A percentile compares a stretch with the other conserved stretches of the same genome.
Conservation (phyloP, 441 rosid genomes). For the Manihot esculenta region DNA sequence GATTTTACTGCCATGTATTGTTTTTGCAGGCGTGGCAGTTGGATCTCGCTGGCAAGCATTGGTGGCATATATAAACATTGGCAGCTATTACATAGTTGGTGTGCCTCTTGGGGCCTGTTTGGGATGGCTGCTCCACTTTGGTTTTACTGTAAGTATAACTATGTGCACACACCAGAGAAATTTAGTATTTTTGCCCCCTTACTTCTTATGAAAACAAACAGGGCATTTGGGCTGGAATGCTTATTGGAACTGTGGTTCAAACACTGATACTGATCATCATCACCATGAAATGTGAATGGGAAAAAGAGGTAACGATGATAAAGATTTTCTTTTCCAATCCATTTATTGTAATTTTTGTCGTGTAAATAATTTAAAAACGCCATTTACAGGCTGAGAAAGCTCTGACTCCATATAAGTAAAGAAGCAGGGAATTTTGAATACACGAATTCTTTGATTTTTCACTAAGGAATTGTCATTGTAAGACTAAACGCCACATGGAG, state of each 20-base stretch:
- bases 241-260: slow-evolving; percentile 48
- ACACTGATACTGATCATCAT: slow-evolving; percentile 38
- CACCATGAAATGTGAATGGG: slow-evolving; percentile 44
- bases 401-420: slow-evolving; percentile 16
- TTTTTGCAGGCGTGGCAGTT: slow-evolving; percentile 44
- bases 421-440: slow-evolving; percentile 12
- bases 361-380: neutral
- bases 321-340: neutral
- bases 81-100: slow-evolving; percentile 49
- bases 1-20: neutral
- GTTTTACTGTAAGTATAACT: slow-evolving; percentile 31
- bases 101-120: slow-evolving; percentile 41
- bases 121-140: slow-evolving; percentile 43
- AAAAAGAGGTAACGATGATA: slow-evolving; percentile 36
- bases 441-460: neutral
- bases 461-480: neutral
- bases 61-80: slow-evolving; percentile 44
- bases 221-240: slow-evolving; percentile 61
- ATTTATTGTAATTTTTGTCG: neutral
- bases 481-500: neutral
- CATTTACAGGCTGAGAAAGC: slow-evolving; percentile 36
- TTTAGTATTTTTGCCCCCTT: neutral
- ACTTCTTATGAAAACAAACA: slow-evolving; percentile 6
- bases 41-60: slow-evolving; percentile 55
- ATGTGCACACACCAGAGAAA: neutral